A percentile compares a stretch with the other conserved stretches of the same genome.
Conservation (phyloP, 176 grass and related monocot genomes). For the Musa troglodytarum region DNA sequence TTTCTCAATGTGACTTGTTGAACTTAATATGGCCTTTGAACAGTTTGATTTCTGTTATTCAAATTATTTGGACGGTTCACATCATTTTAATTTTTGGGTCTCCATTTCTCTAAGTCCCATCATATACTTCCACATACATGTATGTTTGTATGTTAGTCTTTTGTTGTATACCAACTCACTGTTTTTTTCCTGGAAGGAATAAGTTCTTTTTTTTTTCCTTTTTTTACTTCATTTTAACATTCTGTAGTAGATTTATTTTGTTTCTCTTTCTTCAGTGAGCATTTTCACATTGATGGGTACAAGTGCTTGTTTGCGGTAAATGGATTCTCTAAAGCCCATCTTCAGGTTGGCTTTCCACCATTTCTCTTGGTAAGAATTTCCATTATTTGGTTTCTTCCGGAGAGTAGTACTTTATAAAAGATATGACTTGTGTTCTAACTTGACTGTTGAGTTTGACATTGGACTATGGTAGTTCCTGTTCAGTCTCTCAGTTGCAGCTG, state of each 20-base stretch:
- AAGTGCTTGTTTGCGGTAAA: constrained; percentile 62
- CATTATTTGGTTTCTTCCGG: not conserved
- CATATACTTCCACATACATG: no score
- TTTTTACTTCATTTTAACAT: not conserved
- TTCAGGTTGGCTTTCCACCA: constrained; percentile 37
- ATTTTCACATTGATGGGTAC: constrained; percentile 53
- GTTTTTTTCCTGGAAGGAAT: no score
- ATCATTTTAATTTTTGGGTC: no score
- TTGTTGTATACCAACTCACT: no score
- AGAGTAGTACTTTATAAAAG: not conserved
- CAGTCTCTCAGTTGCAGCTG: not conserved
- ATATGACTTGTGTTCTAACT: not conserved
- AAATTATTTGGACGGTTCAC: no score
- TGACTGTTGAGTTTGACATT: not conserved
- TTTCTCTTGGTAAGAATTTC: constrained; percentile 43
- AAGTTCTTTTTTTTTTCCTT: not conserved
- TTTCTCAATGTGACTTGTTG: no score
- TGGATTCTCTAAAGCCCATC: constrained; percentile 56
- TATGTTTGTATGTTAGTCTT: no score
- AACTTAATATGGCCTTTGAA: no score
- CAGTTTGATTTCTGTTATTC: no score
- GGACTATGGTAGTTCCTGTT: no score
- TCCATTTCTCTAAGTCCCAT: no score
- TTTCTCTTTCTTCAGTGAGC: constrained; percentile 42
- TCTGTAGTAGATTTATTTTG: constrained; percentile 15